Percentiles rank a stretch among this genome's conserved stretches.
Evolutionary conservation across 495 filamentous ascomycete species (phyloP).

Genomic region (Margaritispora aquatica): DNA sequence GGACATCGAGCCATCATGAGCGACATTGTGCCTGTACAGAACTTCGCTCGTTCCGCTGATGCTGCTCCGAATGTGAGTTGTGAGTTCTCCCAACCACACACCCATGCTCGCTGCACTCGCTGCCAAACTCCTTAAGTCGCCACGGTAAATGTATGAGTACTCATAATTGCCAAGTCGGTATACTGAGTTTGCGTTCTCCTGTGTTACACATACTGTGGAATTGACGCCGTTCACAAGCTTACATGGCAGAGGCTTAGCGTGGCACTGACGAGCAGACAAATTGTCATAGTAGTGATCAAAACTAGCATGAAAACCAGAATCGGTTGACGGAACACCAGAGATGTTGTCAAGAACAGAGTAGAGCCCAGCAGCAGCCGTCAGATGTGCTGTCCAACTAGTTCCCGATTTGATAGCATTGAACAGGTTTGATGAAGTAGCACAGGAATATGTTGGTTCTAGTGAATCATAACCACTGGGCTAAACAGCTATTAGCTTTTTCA

Average conservation of each 20-base stretch:
- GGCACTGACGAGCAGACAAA: constrained; percentile 61
- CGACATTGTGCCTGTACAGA: constrained; percentile 60
- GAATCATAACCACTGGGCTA: constrained; percentile 48
- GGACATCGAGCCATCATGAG: constrained; percentile 62
- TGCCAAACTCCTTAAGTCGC: constrained; percentile 45
- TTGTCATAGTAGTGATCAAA: constrained; percentile 75
- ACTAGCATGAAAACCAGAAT: constrained; percentile 51
- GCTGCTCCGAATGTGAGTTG: constrained; percentile 46
- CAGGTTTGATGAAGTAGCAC: constrained; percentile 37
- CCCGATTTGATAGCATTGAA: constrained; percentile 37
- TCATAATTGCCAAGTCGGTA: constrained; percentile 66
- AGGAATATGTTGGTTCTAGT: constrained; percentile 58
- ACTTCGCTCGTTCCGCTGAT: constrained; percentile 31
- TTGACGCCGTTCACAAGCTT: constrained; percentile 34
- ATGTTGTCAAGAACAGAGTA: constrained; percentile 49
- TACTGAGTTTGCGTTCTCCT: constrained; percentile 48
- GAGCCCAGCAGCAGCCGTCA: constrained; percentile 43
- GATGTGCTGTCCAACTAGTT: constrained; percentile 48
- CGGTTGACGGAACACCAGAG: constrained; percentile 47
- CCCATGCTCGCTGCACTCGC: constrained; percentile 49
- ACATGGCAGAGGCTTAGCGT: constrained; percentile 57
- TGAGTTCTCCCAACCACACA: constrained; percentile 59
- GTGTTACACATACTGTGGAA: constrained; percentile 47
- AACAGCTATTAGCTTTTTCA: neutral
- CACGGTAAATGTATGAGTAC: constrained; percentile 63